Base-by-base conservation (phyloP, 768 basidiomycete genomes). In the Brasilioporus rufonigricans region DNA sequence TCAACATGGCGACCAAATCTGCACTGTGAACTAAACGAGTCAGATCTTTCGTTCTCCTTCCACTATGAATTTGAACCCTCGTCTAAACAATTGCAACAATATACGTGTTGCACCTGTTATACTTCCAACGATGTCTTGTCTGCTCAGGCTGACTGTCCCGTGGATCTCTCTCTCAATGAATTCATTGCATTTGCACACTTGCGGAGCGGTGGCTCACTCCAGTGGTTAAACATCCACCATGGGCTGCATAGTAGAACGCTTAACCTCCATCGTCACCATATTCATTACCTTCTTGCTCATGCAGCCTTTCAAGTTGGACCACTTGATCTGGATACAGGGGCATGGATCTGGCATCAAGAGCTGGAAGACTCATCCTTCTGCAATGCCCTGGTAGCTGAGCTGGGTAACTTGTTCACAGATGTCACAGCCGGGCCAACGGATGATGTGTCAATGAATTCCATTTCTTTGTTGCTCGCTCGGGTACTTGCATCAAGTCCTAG, bases 401-500 rank as follows among this genome's bases (percentile, higher is more conserved):
- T 41, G 1, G 23, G 5, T 1, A 13, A 14, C 16, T 14, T 41
- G 40, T 41, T 41, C 2, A 1, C n/a, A 2, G 40, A 41, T 24
- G n/a, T 11, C 10, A 11, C 5, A 16, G 11, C 12, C 2, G 23
- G 41, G 23, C 27, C 11, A 70, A 74, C 52, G 43, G 65, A 73
- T 53, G 55, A 49, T 2, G 40, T 61, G 21, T 48, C 69, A 0
- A 58, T 75, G 49, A 51, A 57, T 47, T 74, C 64, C 23, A 64
- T 73, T 27, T 60, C 67, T 18, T 36, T 70, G 27, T 51, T 79
- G 9, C 59, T 62, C 12, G 23, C 23, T 23, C 40, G 40, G 2
- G 1, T 41, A 14, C 40, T 41, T 41, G 40, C 23, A 4, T 41
- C 40, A 12, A 23, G 13, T 24, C 23, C 13, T 6, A 13, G 23